Conservation (phyloP, 169 alveolate species). For the Plasmodium inui region DNA sequence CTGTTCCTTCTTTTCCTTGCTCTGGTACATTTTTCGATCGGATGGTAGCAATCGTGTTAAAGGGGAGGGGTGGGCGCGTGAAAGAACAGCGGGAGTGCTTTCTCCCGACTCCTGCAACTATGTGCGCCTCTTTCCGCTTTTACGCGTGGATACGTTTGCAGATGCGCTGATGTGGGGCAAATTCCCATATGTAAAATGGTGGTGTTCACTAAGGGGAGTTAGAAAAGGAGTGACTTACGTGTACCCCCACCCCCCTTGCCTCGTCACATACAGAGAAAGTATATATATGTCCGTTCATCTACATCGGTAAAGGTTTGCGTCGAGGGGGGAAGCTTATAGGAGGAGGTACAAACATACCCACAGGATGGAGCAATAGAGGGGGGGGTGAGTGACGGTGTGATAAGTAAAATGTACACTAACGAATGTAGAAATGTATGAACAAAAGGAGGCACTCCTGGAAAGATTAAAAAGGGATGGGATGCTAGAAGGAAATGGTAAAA, state of each 20-base stretch:
- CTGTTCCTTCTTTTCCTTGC: slow-evolving; percentile 36
- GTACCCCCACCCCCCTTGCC: not conserved
- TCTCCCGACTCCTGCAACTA: not conserved
- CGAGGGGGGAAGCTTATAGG: not conserved
- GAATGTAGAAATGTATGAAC: not conserved
- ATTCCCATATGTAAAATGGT: not conserved
- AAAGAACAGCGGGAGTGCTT: not conserved
- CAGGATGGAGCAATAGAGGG: not conserved
- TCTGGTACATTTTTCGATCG: slow-evolving; percentile 23
- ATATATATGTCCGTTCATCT: not conserved
- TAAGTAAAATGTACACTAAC: not conserved
- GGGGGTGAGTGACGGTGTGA: not conserved
- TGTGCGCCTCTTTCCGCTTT: not conserved
- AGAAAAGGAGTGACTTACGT: not conserved
- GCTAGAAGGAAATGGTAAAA: not conserved
- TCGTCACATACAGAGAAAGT: not conserved
- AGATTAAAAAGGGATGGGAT: not conserved
- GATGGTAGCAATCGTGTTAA: not conserved
- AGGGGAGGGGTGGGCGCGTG: not conserved
- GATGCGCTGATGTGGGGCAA: not conserved
- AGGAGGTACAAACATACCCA: not conserved
- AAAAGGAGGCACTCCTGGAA: not conserved
- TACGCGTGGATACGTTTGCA: not conserved
- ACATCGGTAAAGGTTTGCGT: not conserved
- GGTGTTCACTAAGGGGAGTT: not conserved